Evolutionary conservation across 768 basidiomycete genomes (phyloP).

Genomic region (Gloeophyllum trabeum): DNA sequence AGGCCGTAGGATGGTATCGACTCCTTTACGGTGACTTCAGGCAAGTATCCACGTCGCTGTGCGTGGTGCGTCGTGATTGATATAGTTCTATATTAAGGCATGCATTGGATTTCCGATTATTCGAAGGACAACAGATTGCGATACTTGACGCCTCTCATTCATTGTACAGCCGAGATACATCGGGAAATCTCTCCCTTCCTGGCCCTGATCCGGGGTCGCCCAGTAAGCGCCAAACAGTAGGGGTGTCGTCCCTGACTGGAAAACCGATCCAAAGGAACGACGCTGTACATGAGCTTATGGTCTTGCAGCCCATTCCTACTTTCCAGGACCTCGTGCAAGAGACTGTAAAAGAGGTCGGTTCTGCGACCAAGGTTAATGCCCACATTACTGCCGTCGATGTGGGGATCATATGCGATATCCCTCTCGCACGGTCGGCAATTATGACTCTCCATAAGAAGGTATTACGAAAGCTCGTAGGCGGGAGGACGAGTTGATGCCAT

Average conservation of each 20-base stretch:
- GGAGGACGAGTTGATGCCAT: no score
- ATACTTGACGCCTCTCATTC: slow-evolving; percentile 69
- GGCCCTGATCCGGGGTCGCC: no score
- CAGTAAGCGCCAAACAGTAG: no score
- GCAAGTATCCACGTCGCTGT: slow-evolving; percentile 22
- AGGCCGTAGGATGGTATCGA: slow-evolving; percentile 77
- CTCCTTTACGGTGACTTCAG: slow-evolving; percentile 58
- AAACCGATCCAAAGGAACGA: no score
- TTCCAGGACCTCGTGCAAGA: slow-evolving; percentile 39
- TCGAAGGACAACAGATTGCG: slow-evolving; percentile 51
- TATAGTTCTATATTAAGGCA: slow-evolving; percentile 30
- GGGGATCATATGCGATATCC: slow-evolving; percentile 50
- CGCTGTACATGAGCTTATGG: slow-evolving; percentile 12
- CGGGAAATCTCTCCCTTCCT: slow-evolving; percentile 5
- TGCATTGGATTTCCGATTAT: slow-evolving; percentile 71
- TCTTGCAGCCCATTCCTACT: slow-evolving; percentile 49
- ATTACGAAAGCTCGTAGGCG: no score
- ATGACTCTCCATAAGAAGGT: slow-evolving; percentile 41
- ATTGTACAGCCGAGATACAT: slow-evolving; percentile 16
- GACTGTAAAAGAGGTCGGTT: slow-evolving; percentile 30
- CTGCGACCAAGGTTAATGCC: slow-evolving; percentile 19
- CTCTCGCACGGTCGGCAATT: slow-evolving; percentile 32
- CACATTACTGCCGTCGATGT: slow-evolving; percentile 47
- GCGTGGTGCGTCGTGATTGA: neutral
- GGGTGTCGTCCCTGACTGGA: no score